Evolutionary conservation across 192 early-diverging fungal species (phyloP).

Genomic region (Mortierella antarctica): DNA sequence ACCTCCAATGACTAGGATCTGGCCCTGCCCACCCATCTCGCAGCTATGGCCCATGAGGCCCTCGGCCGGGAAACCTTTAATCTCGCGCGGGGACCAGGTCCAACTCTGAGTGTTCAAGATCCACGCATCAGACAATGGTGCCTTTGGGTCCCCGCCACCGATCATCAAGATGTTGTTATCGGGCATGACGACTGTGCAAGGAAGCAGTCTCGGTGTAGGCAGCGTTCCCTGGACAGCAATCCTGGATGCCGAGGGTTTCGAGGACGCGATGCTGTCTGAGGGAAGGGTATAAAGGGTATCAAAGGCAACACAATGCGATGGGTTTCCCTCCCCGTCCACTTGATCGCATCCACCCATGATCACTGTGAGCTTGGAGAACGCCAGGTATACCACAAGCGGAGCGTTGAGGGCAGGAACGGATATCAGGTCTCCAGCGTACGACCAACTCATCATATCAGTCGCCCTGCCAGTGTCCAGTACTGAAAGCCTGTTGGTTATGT

Average conservation of each 20-base stretch:
- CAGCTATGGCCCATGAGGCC: conserved; percentile 46
- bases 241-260: conserved; percentile 7
- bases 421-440: conserved; percentile 8
- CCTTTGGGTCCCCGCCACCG: conserved; percentile 15
- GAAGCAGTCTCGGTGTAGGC: conserved; percentile 23
- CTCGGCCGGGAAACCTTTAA: conserved; percentile 12
- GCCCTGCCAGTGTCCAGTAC: conserved; percentile 10
- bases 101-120: conserved; percentile 32
- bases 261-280: conserved; percentile 8
- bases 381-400: conserved; percentile 20
- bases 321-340: background rate
- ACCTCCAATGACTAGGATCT: conserved; percentile 49
- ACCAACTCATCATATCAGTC: conserved; percentile 10
- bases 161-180: conserved; percentile 32
- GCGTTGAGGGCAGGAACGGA: conserved; percentile 31
- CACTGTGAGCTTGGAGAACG: conserved; percentile 5
- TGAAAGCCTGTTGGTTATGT: conserved; percentile 19
- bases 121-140: conserved; percentile 28
- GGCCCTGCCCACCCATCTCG: conserved; percentile 9
- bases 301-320: conserved; percentile 26
- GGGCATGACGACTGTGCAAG: conserved; percentile 24
- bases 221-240: background rate
- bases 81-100: conserved; percentile 20
- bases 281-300: conserved; percentile 32
- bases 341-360: conserved; percentile 51